A percentile compares a stretch with the other conserved stretches of the same genome.
phyloP scores from a whole-genome alignment of 2,329 filamentous ascomycete genomes.

The Lecanicillium sp. region DNA sequence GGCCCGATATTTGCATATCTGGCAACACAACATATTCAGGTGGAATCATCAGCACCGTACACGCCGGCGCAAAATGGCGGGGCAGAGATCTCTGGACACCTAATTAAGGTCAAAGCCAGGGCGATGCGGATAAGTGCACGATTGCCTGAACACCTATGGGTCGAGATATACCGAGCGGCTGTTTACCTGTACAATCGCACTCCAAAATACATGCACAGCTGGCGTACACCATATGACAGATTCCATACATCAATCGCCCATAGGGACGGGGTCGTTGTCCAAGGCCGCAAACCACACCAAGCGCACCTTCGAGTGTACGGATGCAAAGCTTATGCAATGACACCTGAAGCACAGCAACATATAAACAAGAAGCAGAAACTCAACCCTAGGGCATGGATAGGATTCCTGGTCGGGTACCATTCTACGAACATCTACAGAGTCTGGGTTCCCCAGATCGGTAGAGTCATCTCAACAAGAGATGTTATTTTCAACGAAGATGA shows the following conservation, averaged over 20 bases:
- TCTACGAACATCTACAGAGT: conserved; percentile 3
- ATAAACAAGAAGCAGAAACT: neutral
- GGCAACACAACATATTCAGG: neutral
- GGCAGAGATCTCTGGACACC: conserved; percentile 1
- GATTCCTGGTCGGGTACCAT: conserved; percentile 3
- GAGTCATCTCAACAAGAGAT: conserved; percentile 5
- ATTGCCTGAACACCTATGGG: conserved; percentile 1
- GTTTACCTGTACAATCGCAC: conserved; percentile 3
- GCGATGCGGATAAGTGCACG: conserved; percentile 2
- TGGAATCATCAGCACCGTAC: neutral
- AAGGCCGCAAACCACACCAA: neutral
- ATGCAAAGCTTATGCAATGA: neutral
- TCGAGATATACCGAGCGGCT: neutral
- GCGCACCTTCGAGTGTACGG: neutral
- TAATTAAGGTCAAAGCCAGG: neutral
- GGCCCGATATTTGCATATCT: neutral
- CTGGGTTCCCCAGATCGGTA: conserved; percentile 1
- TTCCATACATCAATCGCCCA: neutral
- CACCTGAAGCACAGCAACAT: neutral
- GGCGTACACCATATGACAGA: neutral
- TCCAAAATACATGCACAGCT: neutral
- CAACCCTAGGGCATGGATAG: conserved; percentile 1
- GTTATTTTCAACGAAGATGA: neutral
- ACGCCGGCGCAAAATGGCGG: conserved; percentile 5
- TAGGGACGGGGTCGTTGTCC: too few relatives aligned